phyloP scores from a whole-genome alignment of 805 yeast genomes.

The Saturnispora dispora region DNA sequence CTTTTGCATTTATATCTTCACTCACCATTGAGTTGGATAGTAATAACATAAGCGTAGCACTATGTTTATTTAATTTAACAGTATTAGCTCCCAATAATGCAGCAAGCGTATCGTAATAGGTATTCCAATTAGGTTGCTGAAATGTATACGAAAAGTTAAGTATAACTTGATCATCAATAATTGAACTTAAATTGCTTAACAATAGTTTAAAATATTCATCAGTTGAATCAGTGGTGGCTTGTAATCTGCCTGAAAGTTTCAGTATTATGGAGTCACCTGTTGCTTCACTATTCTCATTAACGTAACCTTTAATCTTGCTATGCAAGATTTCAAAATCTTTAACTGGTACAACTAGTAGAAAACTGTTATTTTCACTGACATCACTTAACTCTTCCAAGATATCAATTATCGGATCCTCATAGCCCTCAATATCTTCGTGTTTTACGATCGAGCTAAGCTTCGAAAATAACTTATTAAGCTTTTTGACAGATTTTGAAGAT shows the following conservation, averaged over 20 bases:
- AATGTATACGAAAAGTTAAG: slow-evolving; percentile 9
- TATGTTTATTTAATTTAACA: background rate
- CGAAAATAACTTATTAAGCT: background rate
- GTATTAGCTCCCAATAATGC: background rate
- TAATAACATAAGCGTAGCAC: slow-evolving; percentile 6
- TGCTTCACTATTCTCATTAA: background rate
- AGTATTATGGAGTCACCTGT: background rate
- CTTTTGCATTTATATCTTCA: background rate
- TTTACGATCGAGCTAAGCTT: background rate
- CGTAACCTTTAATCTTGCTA: background rate
- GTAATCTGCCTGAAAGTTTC: background rate
- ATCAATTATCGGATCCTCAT: background rate
- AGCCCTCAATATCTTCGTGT: background rate
- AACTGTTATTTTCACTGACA: background rate
- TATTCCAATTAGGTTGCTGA: slow-evolving; percentile 1
- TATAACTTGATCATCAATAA: slow-evolving; percentile 8
- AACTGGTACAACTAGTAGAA: background rate
- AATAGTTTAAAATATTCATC: background rate
- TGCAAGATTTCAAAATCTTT: background rate
- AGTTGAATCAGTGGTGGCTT: background rate
- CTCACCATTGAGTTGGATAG: slow-evolving; percentile 9
- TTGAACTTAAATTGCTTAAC: background rate
- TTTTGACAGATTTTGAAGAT: background rate
- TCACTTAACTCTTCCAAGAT: background rate
- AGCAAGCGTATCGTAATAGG: background rate